A percentile compares a stretch with the other conserved stretches of the same genome.
phyloP scores from a whole-genome alignment of 31 red algal species.

The Odonthalia washingtoniensis region DNA sequence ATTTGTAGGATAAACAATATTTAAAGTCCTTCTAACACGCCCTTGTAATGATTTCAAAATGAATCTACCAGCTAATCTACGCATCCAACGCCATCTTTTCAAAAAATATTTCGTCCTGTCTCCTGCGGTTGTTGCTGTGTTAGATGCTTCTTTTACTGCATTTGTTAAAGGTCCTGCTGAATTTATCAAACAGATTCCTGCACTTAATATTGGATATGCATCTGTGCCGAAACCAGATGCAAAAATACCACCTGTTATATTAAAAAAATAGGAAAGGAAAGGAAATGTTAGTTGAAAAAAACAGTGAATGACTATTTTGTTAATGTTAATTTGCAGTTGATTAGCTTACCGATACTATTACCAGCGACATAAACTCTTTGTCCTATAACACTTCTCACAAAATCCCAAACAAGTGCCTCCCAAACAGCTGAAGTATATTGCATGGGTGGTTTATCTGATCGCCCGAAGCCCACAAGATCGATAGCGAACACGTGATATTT shows the following conservation, averaged over 20 bases:
- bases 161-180: conserved; percentile 66
- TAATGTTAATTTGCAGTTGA: not conserved
- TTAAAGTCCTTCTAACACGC: conserved; percentile 68
- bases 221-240: conserved; percentile 73
- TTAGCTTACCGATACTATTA: conserved; percentile 84
- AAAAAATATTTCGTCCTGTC: conserved; percentile 45
- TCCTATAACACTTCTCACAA: conserved; percentile 75
- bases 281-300: too few species aligned
- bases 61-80: conserved; percentile 47
- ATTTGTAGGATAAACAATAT: conserved; percentile 74
- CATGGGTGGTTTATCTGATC: conserved; percentile 83
- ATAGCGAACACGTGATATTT: conserved; percentile 78
- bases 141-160: not conserved
- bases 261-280: too few species aligned
- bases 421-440: conserved; percentile 86
- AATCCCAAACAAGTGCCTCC: conserved; percentile 75
- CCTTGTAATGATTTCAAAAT: conserved; percentile 63
- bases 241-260: conserved; percentile 69
- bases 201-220: conserved; percentile 45
- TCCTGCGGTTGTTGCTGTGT: not conserved
- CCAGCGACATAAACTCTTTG: conserved; percentile 78
- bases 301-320: conserved; percentile 10
- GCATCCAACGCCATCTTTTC: conserved; percentile 47
- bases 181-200: conserved; percentile 76
- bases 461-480: conserved; percentile 87